A percentile compares a stretch with the other conserved stretches of the same genome.
These are phyloP conservation scores for Colletotrichum phormii DNA, from an alignment of 2,329 filamentous ascomycete genomes.

Conservation along the genomic window DNA sequence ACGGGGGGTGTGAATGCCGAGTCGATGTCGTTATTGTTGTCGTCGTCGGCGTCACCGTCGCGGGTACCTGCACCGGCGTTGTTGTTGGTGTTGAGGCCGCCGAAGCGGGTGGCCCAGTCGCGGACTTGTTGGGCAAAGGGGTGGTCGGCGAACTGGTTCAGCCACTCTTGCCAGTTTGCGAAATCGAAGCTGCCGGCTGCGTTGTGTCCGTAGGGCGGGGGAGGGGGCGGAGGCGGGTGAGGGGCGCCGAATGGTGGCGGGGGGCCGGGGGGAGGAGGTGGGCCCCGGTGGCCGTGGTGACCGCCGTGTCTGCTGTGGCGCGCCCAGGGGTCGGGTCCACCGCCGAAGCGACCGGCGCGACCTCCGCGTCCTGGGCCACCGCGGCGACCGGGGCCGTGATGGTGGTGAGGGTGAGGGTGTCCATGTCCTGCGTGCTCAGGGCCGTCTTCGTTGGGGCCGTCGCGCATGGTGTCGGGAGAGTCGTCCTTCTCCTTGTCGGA, in stretches of 20 bases:
- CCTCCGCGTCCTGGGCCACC: slow-evolving; percentile 38
- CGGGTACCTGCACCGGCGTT: slow-evolving; percentile 20
- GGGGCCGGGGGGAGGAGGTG: slow-evolving; percentile 39
- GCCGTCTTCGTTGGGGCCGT: slow-evolving; percentile 29
- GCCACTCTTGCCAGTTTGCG: slow-evolving; percentile 43
- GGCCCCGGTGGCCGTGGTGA: slow-evolving; percentile 36
- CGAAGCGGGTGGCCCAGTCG: slow-evolving; percentile 46
- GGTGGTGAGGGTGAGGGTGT: slow-evolving; percentile 24
- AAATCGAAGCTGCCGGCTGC: slow-evolving; percentile 49
- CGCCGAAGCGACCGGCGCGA: slow-evolving; percentile 13
- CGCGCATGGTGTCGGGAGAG: slow-evolving; percentile 48
- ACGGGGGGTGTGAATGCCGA: slow-evolving; percentile 72
- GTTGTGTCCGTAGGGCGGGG: slow-evolving; percentile 39
- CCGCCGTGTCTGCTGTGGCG: slow-evolving; percentile 16
- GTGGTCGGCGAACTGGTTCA: slow-evolving; percentile 54
- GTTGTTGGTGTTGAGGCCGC: slow-evolving; percentile 4
- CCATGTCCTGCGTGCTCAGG: slow-evolving; percentile 49
- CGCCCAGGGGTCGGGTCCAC: slow-evolving; percentile 19
- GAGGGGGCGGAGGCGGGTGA: slow-evolving; percentile 34
- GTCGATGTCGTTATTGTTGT: slow-evolving; percentile 40
- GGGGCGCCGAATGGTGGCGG: slow-evolving; percentile 41
- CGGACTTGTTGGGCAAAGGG: slow-evolving; percentile 56
- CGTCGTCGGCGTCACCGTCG: slow-evolving; percentile 29
- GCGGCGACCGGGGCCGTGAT: slow-evolving; percentile 38
- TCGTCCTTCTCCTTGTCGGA: slow-evolving; percentile 47